Conservation (phyloP, 176 grass and related monocot species). For the Oryza meyeriana region DNA sequence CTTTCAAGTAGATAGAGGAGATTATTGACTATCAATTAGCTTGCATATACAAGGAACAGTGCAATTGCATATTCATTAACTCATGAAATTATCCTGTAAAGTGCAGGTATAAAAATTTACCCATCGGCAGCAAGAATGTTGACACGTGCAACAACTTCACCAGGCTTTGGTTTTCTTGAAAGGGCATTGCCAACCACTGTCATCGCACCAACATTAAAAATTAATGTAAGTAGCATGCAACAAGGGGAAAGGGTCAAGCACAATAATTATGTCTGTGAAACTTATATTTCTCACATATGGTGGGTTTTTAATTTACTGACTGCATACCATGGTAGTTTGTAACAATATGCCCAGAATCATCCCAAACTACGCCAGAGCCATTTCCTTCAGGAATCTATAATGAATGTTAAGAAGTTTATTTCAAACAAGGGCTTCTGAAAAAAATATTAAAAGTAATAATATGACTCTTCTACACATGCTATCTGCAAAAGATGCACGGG, state of each 20-base stretch:
- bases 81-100: constrained; percentile 7
- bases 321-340: constrained; percentile 98
- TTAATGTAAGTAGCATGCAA: not conserved
- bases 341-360: constrained; percentile 82
- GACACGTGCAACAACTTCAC: constrained; percentile 87
- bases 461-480: not conserved
- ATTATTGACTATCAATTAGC: constrained; percentile 21
- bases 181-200: constrained; percentile 94
- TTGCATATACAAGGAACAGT: constrained; percentile 13
- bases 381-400: constrained; percentile 96
- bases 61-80: not conserved
- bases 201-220: constrained; percentile 8
- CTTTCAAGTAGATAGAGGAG: constrained; percentile 41
- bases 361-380: constrained; percentile 97
- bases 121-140: constrained; percentile 93
- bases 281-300: constrained; percentile 16
- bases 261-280: not conserved
- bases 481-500: not conserved
- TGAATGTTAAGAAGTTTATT: constrained; percentile 28
- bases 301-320: not conserved
- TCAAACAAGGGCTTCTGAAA: constrained; percentile 22
- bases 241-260: not conserved
- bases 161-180: constrained; percentile 72
- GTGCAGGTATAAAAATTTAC: constrained; percentile 43
- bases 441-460: constrained; percentile 11